Base-by-base conservation (phyloP, 345 rosid species). In the Brassica nigra region DNA sequence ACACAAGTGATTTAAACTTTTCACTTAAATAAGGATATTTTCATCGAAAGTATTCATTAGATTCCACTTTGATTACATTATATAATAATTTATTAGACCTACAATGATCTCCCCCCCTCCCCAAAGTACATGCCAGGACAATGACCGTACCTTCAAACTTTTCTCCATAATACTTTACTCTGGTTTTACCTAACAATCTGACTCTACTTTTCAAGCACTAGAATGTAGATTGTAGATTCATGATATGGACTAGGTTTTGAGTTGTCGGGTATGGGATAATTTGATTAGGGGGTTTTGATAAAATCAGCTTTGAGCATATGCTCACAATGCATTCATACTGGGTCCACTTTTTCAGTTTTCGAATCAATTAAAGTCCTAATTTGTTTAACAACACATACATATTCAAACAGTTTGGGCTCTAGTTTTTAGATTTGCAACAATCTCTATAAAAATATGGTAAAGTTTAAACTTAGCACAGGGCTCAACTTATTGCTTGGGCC, bases 111-210 rank as follows among this genome's bases (percentile, higher is more conserved):
- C 33, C 18, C 18, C 47, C 49, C 49, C 4, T 4, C 9, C 15
- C 23, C 4, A 59, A 72, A 74, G 78, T 68, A 74, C 78, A 62
- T 10, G 49, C 65, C 28, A 68, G 78, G 82, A 74, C 75, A 79
- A 74, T 36, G 68, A 62, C 78, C 78, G 78, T 79, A 79, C 82
- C 59, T 34, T 74, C 70, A 68, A 68, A 61, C 47, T 79, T 73
- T 62, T 68, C 39, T 29, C 47, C 11, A 42, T 6, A n/a, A 39
- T 73, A 44, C 68, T 62, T 47, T 14, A 71, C 66, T 57, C 27
- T 9, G 39, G 68, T 49, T 74, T 74, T 75, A 74, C 82, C 82
- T 49, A 79, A 74, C 82, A 33, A 7, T 54, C 27, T 55, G 34
- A 78, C 27, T 71, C 58, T 63, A 54, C 33, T 72, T 52, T 57